phyloP scores from a whole-genome alignment of 257 asterid species.

The Gynochthodes officinalis region DNA sequence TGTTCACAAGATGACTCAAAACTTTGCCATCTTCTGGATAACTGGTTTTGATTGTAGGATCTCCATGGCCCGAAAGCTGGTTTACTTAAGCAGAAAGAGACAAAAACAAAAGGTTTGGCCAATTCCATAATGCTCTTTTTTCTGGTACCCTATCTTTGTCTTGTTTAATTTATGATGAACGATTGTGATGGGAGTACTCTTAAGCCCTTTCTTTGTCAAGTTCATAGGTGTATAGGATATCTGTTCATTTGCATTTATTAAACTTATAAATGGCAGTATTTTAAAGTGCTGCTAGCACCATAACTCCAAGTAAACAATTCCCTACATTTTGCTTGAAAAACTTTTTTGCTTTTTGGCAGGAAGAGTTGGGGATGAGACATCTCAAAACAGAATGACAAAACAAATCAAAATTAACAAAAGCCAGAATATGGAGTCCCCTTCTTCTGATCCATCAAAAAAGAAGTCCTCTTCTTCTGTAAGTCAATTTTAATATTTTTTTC shows the following conservation, averaged over 20 bases:
- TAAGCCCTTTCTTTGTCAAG: background rate
- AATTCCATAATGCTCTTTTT: background rate
- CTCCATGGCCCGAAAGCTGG: background rate
- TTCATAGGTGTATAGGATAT: background rate
- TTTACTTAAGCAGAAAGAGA: slow-evolving; percentile 4
- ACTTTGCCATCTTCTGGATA: background rate
- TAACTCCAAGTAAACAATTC: background rate
- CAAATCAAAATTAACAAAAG: slow-evolving; percentile 9
- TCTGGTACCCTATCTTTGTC: background rate
- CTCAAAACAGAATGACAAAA: slow-evolving; percentile 5
- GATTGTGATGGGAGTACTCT: background rate
- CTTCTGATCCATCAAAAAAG: slow-evolving; percentile 6
- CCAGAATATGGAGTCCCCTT: slow-evolving; percentile 9
- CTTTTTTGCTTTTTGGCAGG: slow-evolving; percentile 4
- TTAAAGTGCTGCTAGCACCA: slow-evolving; percentile 1
- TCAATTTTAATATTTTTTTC: background rate
- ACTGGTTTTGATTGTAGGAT: slow-evolving; percentile 12
- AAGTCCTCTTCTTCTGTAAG: slow-evolving; percentile 20
- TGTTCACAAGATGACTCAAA: background rate
- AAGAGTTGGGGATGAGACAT: slow-evolving; percentile 9
- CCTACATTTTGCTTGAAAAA: background rate
- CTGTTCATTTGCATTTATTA: background rate
- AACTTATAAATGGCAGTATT: background rate
- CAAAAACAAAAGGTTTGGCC: slow-evolving; percentile 19
- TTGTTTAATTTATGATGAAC: background rate